phyloP scores from a whole-genome alignment of 257 asterid species.

The Oldenlandia corymbosa region DNA sequence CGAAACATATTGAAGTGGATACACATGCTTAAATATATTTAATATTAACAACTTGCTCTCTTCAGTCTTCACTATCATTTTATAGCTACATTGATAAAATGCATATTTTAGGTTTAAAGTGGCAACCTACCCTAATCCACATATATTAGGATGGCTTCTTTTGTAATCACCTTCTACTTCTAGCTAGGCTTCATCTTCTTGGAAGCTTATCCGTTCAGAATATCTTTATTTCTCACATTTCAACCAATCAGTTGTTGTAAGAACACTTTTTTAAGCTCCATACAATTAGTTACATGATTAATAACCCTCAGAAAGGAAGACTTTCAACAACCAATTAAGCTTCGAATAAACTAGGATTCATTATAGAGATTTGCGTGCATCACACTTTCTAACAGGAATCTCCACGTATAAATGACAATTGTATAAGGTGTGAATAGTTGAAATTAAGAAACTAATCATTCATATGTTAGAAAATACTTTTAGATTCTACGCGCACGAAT shows the following conservation, averaged over 20 bases:
- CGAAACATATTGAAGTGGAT: too few species aligned
- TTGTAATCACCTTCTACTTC: not conserved
- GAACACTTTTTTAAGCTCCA: not conserved
- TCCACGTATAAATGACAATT: not conserved
- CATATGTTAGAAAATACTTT: not conserved
- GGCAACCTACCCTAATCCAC: not conserved
- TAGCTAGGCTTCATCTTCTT: not conserved
- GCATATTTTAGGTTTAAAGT: too few species aligned
- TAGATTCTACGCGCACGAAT: constrained; percentile 15
- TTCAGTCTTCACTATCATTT: not conserved
- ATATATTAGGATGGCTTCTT: not conserved
- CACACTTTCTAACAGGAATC: not conserved
- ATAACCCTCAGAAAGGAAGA: not conserved
- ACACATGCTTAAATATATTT: too few species aligned
- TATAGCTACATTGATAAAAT: too few species aligned
- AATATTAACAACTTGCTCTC: not conserved
- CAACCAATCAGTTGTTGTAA: not conserved
- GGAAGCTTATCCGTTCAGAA: not conserved
- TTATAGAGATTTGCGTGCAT: not conserved
- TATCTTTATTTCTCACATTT: not conserved
- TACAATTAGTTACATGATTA: not conserved
- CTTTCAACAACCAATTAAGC: not conserved
- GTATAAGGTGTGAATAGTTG: constrained; percentile 3
- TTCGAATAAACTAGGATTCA: not conserved
- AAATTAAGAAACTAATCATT: not conserved